Evolutionary conservation across 768 basidiomycete genomes (phyloP).

Genomic region (Chalciporus chontae): DNA sequence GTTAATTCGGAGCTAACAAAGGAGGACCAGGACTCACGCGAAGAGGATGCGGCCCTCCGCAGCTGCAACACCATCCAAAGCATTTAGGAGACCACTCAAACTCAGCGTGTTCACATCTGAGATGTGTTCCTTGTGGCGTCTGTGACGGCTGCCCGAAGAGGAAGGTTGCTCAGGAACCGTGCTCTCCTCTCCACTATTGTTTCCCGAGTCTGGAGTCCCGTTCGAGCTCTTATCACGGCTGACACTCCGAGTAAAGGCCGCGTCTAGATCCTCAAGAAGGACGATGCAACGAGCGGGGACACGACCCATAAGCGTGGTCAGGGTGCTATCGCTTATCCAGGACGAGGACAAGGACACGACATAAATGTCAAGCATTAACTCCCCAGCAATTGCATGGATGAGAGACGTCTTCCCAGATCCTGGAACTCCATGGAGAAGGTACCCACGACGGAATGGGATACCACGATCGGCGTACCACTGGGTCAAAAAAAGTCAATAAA

Average conservation of each 20-base stretch:
- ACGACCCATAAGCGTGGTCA: constrained; percentile 82
- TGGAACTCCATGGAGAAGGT: constrained; percentile 79
- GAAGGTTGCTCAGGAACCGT: constrained; percentile 28
- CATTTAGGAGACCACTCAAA: constrained; percentile 78
- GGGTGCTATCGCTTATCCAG: constrained; percentile 85
- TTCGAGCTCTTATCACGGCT: constrained; percentile 56
- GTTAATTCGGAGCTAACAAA: not conserved
- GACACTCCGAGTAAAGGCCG: constrained; percentile 78
- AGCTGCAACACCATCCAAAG: constrained; percentile 82
- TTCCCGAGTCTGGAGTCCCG: constrained; percentile 39
- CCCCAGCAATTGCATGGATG: constrained; percentile 85
- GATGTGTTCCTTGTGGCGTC: constrained; percentile 51
- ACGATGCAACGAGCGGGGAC: constrained; percentile 85
- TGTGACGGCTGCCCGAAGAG: constrained; percentile 38
- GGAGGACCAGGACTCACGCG: constrained; percentile 54
- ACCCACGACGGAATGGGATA: constrained; percentile 87
- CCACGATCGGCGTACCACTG: constrained; percentile 94
- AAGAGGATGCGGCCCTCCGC: constrained; percentile 86
- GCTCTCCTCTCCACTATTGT: constrained; percentile 33
- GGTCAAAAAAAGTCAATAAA: constrained; percentile 2
- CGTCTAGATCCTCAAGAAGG: constrained; percentile 87
- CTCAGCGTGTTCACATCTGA: constrained; percentile 80
- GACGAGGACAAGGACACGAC: constrained; percentile 83
- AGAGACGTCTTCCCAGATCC: constrained; percentile 86
- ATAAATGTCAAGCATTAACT: constrained; percentile 88